Evolutionary conservation across 176 grass and related monocot genomes (phyloP).

Genomic region (Metroxylon sagu): DNA sequence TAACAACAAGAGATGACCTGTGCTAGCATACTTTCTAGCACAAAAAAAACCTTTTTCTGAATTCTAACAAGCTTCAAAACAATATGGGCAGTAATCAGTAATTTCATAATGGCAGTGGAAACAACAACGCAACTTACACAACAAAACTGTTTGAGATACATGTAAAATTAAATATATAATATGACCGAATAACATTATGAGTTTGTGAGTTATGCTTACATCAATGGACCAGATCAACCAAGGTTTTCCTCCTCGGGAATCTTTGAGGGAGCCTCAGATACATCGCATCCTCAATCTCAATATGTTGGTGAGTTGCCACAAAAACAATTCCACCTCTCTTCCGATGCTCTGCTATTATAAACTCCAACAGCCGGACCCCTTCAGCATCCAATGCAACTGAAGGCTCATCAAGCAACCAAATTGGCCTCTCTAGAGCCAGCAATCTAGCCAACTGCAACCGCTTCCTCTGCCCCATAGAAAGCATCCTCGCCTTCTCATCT

Average conservation of each 20-base stretch:
- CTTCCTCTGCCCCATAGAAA: conserved; percentile 97
- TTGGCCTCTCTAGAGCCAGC: conserved; percentile 71
- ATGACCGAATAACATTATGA: too few relatives aligned
- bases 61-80: too few relatives aligned
- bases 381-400: conserved; percentile 75
- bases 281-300: conserved; percentile 84
- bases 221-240: conserved; percentile 81
- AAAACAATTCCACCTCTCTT: conserved; percentile 90
- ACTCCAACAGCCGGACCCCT: conserved; percentile 62
- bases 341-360: conserved; percentile 78
- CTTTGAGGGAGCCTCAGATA: conserved; percentile 67
- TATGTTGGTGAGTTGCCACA: conserved; percentile 75
- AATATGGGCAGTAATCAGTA: too few relatives aligned
- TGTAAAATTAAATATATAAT: too few relatives aligned
- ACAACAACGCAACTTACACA: too few relatives aligned
- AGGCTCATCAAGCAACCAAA: conserved; percentile 95
- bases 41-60: too few relatives aligned
- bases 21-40: too few relatives aligned
- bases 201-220: conserved; percentile 13
- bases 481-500: conserved; percentile 89
- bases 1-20: too few relatives aligned
- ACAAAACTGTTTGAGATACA: too few relatives aligned
- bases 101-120: too few relatives aligned
- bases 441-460: conserved; percentile 65
- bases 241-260: conserved; percentile 73